Evolutionary conservation across 2,329 filamentous ascomycete species (phyloP), one percentile per base, ranked within the genome.

Genomic region (Monilinia fructicola): DNA sequence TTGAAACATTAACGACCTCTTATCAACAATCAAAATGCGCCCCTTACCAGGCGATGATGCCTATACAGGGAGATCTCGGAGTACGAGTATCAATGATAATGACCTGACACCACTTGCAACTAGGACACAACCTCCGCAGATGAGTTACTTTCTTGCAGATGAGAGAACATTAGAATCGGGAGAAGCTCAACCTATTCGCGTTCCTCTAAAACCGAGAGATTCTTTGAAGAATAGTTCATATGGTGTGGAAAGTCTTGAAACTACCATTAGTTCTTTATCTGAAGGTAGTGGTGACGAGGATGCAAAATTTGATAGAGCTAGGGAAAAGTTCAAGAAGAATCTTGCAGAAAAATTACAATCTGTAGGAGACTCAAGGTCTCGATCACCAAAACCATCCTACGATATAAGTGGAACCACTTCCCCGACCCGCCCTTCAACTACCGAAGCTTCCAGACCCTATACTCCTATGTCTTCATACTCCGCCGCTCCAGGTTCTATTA

Each of bases 101-200:
- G 76, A 78, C 50, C 70, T 72, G 42, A 76, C 76, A 46, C 76
- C 77, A 71, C 65, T 79, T 71, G 71, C 74, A 75, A 38, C 73
- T 72, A 64, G 72, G 75, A 55, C 76, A 72, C 69, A 74, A 59
- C 65, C 70, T 60, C 78, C 78, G 64, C 81, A 82, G 58, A 84
- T 85, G 81, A 83, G 81, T 64, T 85, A 82, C 69, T 80, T 83
- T 69, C 73, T 85, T 60, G 80, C 80, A 71, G 81, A 84, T 71
- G 83, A 85, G 74, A 79, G 81, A 55, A 76, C 79, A 14, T 76
- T 85, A 68, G 80, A 82, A 68, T 75, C 78, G 14, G 78, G 78
- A 55, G 73, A 78, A 61, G 74, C 77, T 55, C 74, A 73, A 28
- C 72, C 75, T 54, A 69, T 76, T 54, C 71, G 70, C 61, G 66